Evolutionary conservation across 345 rosid species (phyloP).

Genomic region (Rhizophora apiculata): DNA sequence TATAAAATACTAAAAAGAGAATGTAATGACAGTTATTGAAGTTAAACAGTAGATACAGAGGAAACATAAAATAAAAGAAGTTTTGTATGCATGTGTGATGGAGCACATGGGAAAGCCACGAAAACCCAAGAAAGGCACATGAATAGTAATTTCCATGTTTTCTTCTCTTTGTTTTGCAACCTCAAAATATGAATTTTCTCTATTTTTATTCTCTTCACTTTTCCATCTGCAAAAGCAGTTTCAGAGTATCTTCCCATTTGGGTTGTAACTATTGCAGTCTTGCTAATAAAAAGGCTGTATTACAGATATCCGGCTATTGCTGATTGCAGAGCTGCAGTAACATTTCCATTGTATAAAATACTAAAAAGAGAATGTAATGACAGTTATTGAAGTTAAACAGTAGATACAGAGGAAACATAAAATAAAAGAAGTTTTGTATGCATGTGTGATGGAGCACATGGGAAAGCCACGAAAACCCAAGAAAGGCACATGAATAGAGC

Average conservation of each 20-base stretch:
- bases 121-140: conserved; percentile 29
- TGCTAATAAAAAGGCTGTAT: conserved; percentile 28
- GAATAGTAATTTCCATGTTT: conserved; percentile 27
- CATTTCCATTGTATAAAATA: conserved; percentile 2
- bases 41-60: not conserved
- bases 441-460: conserved; percentile 43
- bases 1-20: conserved; percentile 1
- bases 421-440: conserved; percentile 23
- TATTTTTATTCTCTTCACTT: not conserved
- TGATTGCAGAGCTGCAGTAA: conserved; percentile 8
- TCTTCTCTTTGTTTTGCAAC: conserved; percentile 14
- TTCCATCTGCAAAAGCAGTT: conserved; percentile 18
- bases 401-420: not conserved
- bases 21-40: conserved; percentile 20
- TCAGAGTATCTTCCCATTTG: conserved; percentile 33
- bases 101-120: conserved; percentile 43
- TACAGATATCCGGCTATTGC: conserved; percentile 21
- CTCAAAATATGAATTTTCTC: conserved; percentile 8
- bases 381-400: conserved; percentile 16
- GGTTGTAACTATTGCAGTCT: conserved; percentile 32
- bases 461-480: conserved; percentile 22
- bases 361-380: conserved; percentile 9
- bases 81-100: conserved; percentile 32
- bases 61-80: not conserved
- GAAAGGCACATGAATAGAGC: conserved; percentile 36